Evolutionary conservation across 306 rosid genomes (phyloP), one percentile per base, ranked within the genome.

Genomic region (Begonia loranthoides): DNA sequence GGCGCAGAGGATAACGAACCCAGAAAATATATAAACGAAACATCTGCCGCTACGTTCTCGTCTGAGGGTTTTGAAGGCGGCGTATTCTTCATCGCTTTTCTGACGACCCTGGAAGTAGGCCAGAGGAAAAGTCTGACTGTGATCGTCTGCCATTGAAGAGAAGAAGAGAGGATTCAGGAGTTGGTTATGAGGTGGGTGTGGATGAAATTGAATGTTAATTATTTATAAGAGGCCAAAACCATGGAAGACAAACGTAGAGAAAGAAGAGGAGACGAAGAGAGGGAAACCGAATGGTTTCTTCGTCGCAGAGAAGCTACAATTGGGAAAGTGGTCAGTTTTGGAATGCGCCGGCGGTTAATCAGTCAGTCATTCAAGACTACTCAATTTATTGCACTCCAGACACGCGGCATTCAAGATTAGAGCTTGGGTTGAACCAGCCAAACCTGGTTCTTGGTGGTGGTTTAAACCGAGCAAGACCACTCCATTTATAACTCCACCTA

Each of bases 41-140:
- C 89, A 73, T 63, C 75, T 84, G 72, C 63, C 70, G 66, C 58
- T 75, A 28, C 78, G 43, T 43, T 83, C 75, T 12, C 64, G 13
- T 12, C 53, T 60, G 9, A 50, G 64, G 38, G 64, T 46, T 49
- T 48, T 69, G 64, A 66, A 54, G 14, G 73, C 56, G 13, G 69
- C 55, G 1, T 52, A 43, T 15, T 65, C 75, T 54, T 74, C 53
- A 50, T 76, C 62, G 69, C 72, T 64, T 19, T 49, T 68, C 9
- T 43, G 62, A 54, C 62, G 58, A n/a, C 56, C 7, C 52, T 19
- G 15, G 13, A 12, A 14, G 8, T 72, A 70, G 0, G 68, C 63
- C 8, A 74, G 33, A 13, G 68, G 69, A 65, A 61, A 69, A 9
- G 52, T 47, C 15, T 72, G 78, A 50, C n/a, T 49, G 17, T 79